Base-by-base conservation (phyloP, 2,329 filamentous ascomycete genomes). In the Ambrosiella xylebori region DNA sequence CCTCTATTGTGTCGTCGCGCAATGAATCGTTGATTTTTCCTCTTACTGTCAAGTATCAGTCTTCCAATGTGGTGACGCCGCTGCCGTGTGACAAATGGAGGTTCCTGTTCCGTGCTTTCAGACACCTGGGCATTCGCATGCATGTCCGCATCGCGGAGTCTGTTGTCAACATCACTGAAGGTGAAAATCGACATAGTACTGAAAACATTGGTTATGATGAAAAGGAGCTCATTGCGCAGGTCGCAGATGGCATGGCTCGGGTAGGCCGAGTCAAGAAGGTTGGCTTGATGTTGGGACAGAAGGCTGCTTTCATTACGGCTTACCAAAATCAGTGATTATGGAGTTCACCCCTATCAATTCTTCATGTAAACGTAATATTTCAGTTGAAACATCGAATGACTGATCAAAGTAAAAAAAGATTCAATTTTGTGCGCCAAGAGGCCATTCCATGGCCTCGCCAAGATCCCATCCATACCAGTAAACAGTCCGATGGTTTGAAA, bases 221-320 rank as follows among this genome's bases (percentile, higher is more conserved):
- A 68, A 79, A 81, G 66, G 76, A 75, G 44, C 73, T 91, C 11
- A 71, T 97, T 49, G 87, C 95, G 65, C 78, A 79, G 40, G 80
- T 98, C 13, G 88, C 81, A 1, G 93, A 97, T 64, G 83, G 89
- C 9, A 73, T 98, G 58, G 89, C 93, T n/a, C 74, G 91, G 57
- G 70, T 98, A 57, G 88, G 90, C 1, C 76, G 93, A 61, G 90
- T 93, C 44, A 95, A 94, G 74, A 78, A 91, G 58, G 88, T 98
- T 1, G 89, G 86, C 0, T 69, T 98, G 63, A 89, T 88, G 0
- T 76, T 95, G 58, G 74, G 77, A 64, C 88, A 97, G 61, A 98
- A 98, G 74, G 73, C 76, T 27, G 80, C 82, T 5, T 98, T 98
- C 69, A 76, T 95, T 36, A 77, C 83, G 57, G 82, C 83, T 37